A percentile compares a stretch with the other conserved stretches of the same genome.
phyloP scores from a whole-genome alignment of 345 rosid genomes.

The Angophora floribunda region DNA sequence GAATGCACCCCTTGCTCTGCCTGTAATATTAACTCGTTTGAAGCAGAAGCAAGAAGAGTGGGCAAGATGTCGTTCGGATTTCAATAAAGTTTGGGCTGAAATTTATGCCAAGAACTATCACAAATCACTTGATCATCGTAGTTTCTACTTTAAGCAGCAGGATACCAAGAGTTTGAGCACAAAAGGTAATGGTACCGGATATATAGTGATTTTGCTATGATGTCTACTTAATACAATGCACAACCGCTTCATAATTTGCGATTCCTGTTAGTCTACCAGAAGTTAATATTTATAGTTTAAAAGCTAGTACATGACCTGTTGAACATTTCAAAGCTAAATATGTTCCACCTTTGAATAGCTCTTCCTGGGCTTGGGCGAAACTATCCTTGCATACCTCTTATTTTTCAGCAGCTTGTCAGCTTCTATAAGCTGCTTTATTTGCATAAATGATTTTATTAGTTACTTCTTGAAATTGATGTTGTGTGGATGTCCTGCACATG shows the following conservation, averaged over 20 bases:
- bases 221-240: not conserved
- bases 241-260: not conserved
- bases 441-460: not conserved
- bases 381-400: not conserved
- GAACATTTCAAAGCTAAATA: not conserved
- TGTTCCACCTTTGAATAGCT: not conserved
- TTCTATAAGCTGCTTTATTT: not conserved
- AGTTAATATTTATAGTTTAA: not conserved
- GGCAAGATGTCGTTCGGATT: constrained; percentile 88
- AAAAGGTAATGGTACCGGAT: constrained; percentile 44
- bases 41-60: constrained; percentile 99
- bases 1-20: constrained; percentile 81
- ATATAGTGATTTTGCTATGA: not conserved
- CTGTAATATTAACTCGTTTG: constrained; percentile 86
- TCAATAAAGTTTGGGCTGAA: constrained; percentile 98
- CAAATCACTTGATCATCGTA: constrained; percentile 93
- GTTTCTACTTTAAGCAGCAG: constrained; percentile 98
- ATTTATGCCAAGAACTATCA: constrained; percentile 91
- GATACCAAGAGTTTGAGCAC: constrained; percentile 87
- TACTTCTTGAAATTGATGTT: not conserved
- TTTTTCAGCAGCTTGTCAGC: not conserved
- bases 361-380: not conserved
- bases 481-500: not conserved
- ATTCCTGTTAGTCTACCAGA: not conserved
- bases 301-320: not conserved